A percentile compares a stretch with the other conserved stretches of the same genome.
Evolutionary conservation across 805 yeast genomes (phyloP).

Genomic region (Saturnispora sekii): DNA sequence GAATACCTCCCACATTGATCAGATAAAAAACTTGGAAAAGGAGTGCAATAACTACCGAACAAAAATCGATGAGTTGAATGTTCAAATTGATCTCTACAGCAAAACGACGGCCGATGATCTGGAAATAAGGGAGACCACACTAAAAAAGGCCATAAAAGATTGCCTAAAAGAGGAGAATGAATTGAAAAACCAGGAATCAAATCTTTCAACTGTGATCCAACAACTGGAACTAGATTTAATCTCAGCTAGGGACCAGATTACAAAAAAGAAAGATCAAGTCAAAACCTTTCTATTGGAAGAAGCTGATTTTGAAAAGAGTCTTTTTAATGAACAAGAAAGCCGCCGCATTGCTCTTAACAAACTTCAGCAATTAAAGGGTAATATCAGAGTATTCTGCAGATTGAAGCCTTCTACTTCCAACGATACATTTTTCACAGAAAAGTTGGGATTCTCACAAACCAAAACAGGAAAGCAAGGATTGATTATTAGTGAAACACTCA

Average conservation of each 20-base stretch:
- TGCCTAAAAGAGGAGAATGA: background rate
- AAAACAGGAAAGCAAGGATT: slow-evolving; percentile 23
- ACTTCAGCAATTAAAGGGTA: slow-evolving; percentile 83
- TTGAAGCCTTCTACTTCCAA: slow-evolving; percentile 46
- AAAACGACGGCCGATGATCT: background rate
- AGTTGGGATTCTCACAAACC: slow-evolving; percentile 12
- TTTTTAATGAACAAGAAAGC: slow-evolving; percentile 22
- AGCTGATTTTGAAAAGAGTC: slow-evolving; percentile 18
- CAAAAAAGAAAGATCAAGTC: slow-evolving; percentile 3
- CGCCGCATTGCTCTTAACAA: slow-evolving; percentile 62
- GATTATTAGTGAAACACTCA: slow-evolving; percentile 19
- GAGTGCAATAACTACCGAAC: background rate
- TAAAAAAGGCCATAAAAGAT: background rate
- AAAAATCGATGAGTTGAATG: background rate
- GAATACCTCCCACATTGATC: background rate
- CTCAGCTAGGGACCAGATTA: background rate
- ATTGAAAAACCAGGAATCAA: background rate
- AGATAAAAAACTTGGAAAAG: background rate
- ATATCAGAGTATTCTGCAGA: slow-evolving; percentile 84
- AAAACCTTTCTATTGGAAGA: slow-evolving; percentile 18
- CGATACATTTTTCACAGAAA: slow-evolving; percentile 10
- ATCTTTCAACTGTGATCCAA: background rate
- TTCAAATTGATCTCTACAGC: background rate
- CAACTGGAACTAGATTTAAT: background rate
- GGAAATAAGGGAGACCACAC: background rate